Evolutionary conservation across 2,329 filamentous ascomycete genomes (phyloP), one percentile per base, ranked within the genome.

Genomic region (Penicillium olsonii): DNA sequence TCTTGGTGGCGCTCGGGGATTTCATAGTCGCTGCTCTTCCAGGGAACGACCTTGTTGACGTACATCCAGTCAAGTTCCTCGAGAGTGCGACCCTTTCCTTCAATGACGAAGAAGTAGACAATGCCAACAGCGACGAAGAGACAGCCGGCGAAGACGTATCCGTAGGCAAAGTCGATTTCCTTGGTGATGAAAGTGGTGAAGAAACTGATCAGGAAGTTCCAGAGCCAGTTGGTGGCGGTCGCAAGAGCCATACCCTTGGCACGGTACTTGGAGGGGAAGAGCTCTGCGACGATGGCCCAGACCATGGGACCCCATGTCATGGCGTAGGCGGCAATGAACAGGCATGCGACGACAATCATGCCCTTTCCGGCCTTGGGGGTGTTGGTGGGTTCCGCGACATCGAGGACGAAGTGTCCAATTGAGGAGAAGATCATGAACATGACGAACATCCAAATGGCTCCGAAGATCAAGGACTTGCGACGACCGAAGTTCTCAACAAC

Each of bases 11-110:
- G 47, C 4, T 50, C 62, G 37, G 48, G 72, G 45, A 60, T 60
- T 59, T 64, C 62, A 24, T 56, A 87, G 45, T 76, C 70, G 48
- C 72, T 70, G 63, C 82, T 85, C 73, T 82, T 78, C 69, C 79
- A 80, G 0, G 85, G 84, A 51, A 70, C 78, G 14, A 87, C 80
- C 10, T 72, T 72, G 53, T 84, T 76, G 19, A 87, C 76, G 56
- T 89, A 89, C 84, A 87, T 87, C 44, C 80, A 84, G 59, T 91
- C 87, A 43, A 90, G 87, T 65, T 90, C 86, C 70, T 90, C 87
- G 1, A 91, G 74, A 0, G 82, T 84, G 8, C 85, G 79, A 39
- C 84, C 86, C 62, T 87, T 84, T 35, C 80, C 83, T 63, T 91
- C 88, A 41, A 87, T 83, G n/a, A 90, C 79, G 65, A 88, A 89